These are phyloP conservation scores for Gossypium anomalum DNA, from an alignment of 345 rosid genomes.

Conservation along the genomic window DNA sequence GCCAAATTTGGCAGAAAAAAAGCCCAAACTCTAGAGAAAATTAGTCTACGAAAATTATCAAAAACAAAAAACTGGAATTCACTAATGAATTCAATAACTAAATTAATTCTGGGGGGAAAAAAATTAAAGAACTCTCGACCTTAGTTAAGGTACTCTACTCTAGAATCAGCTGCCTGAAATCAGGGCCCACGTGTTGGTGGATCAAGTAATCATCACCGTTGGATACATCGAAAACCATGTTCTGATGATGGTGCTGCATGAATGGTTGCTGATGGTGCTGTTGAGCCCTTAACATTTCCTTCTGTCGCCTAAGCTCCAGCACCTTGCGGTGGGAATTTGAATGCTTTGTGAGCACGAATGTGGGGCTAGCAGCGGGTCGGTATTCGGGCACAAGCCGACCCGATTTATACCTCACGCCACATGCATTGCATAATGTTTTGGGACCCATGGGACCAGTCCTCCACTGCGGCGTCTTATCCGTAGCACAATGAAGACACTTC, in stretches of 20 bases:
- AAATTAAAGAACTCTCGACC: conserved; percentile 6
- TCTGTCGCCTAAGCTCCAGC: conserved; percentile 55
- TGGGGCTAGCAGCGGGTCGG: conserved; percentile 78
- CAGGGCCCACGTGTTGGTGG: conserved; percentile 81
- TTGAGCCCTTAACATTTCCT: conserved; percentile 37
- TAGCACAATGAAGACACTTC: conserved; percentile 65
- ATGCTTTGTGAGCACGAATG: conserved; percentile 61
- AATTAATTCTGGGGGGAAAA: not conserved
- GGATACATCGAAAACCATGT: conserved; percentile 57
- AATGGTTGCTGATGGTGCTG: conserved; percentile 42
- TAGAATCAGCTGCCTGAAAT: conserved; percentile 69
- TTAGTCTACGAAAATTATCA: conserved; percentile 18
- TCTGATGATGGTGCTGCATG: conserved; percentile 53
- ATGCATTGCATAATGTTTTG: conserved; percentile 85
- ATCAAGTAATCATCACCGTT: conserved; percentile 82
- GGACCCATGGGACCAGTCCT: conserved; percentile 84
- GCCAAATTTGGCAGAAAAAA: conserved; percentile 12
- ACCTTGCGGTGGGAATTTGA: conserved; percentile 79
- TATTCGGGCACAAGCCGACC: conserved; percentile 75
- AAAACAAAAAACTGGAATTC: conserved; percentile 14
- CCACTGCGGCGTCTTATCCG: conserved; percentile 87
- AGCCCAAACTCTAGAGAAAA: not conserved
- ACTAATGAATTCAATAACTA: conserved; percentile 27
- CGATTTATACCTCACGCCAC: conserved; percentile 77
- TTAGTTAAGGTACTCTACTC: conserved; percentile 9